These are phyloP conservation scores for Lactarius quietus DNA, from an alignment of 768 basidiomycete species.

Conservation along the genomic window DNA sequence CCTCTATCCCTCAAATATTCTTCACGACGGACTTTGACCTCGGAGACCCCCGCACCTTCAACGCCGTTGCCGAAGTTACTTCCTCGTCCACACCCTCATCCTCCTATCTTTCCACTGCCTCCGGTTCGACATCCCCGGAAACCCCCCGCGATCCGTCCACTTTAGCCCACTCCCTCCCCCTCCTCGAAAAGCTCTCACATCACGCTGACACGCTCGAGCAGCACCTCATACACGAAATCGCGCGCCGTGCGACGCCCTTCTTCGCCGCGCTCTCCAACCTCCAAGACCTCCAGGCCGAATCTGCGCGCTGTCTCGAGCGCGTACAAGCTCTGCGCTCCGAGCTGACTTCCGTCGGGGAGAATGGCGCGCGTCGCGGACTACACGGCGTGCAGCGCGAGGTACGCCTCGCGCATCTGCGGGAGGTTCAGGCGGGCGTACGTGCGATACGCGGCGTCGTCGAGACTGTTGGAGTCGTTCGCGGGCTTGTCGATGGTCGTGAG, in stretches of 20 bases:
- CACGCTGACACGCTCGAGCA: conserved; percentile 93
- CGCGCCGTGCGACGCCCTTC: conserved; percentile 86
- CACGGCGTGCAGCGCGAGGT: conserved; percentile 64
- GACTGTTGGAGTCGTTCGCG: conserved; percentile 65
- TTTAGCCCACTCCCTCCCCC: conserved; percentile 62
- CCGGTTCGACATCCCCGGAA: conserved; percentile 28
- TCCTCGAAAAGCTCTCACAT: conserved; percentile 87
- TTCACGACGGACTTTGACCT: conserved; percentile 79
- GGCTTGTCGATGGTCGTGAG: conserved; percentile 78
- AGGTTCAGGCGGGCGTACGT: conserved; percentile 58
- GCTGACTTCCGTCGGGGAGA: conserved; percentile 71
- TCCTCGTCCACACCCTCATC: conserved; percentile 3
- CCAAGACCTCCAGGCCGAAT: conserved; percentile 88
- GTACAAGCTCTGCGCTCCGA: conserved; percentile 69
- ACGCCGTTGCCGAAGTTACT: conserved; percentile 59
- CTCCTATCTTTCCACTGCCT: conserved; percentile 16
- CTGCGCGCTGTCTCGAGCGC: conserved; percentile 72
- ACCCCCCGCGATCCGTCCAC: conserved; percentile 50
- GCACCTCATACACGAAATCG: conserved; percentile 91
- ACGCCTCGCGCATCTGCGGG: conserved; percentile 55
- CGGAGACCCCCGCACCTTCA: conserved; percentile 72
- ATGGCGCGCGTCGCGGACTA: conserved; percentile 75
- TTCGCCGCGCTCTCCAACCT: conserved; percentile 95
- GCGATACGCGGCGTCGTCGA: conserved; percentile 72
- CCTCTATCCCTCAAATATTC: conserved; percentile 76